Evolutionary conservation across 768 basidiomycete genomes (phyloP), one percentile per base, ranked within the genome.

Genomic region (Galerina marginata): DNA sequence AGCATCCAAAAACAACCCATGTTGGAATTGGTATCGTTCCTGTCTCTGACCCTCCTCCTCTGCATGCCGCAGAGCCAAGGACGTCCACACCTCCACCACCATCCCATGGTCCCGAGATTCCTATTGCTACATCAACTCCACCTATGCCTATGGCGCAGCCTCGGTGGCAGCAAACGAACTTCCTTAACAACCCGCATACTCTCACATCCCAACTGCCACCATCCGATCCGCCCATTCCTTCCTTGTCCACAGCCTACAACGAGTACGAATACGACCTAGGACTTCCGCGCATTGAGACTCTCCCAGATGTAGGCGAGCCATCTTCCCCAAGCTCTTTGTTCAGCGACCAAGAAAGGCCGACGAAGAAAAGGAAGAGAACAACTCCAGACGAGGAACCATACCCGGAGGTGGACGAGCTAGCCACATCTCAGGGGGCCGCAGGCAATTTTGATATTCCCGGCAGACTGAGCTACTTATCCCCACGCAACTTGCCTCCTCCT

Each of bases 291-390:
- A 81, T 80, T 40, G 77, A 72, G 52, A 75, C 70, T 3, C 69
- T 79, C 12, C 72, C 67, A 2, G 63, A 42, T 38, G 61, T 58
- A 9, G 58, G 44, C 14, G 72, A 67, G 25, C 66, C 72, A 26
- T 79, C 79, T 16, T 73, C 67, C 2, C 76, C 76, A 36, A 68
- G 70, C 5, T 79, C 78, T 16, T 54, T 74, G 3, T 73, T 75
- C 56, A 68, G 65, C 42, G 61, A 67, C 1, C 44, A 26, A 12
- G 65, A 56, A 4, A 23, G 23, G n/a, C 61, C 33, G 10, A 53
- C 25, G 29, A 63, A 52, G 52, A 71, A 67, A 39, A 59, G 61
- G 47, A 72, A 67, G 52, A 58, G 67, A 46, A 67, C 59, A 33
- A 40, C 44, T 7, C 7, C 29, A 4, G 29, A 33, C 6, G 16